Conservation (phyloP, 768 basidiomycete species). For the Amanita fuliginea region DNA sequence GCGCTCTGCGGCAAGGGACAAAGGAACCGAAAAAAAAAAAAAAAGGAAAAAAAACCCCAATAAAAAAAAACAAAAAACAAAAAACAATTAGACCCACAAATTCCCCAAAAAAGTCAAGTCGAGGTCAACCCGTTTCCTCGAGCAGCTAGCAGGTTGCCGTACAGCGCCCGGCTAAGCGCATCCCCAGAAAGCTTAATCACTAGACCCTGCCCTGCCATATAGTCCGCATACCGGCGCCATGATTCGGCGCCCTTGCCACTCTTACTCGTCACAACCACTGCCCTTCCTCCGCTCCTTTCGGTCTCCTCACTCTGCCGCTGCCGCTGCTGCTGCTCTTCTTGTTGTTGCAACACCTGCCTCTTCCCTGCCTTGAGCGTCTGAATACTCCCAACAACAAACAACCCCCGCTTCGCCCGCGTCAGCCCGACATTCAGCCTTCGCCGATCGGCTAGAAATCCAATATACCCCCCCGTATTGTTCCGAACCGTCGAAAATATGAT, state of each 20-base stretch:
- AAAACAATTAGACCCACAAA: too few species aligned
- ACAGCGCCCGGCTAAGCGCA: constrained; percentile 29
- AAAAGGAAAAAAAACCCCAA: too few species aligned
- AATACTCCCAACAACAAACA: constrained; percentile 72
- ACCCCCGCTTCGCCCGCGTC: constrained; percentile 78
- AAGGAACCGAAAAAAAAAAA: too few species aligned
- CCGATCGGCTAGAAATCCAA: constrained; percentile 85
- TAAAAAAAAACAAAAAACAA: too few species aligned
- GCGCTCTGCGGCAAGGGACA: too few species aligned
- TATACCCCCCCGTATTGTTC: constrained; percentile 63
- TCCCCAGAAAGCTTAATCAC: constrained; percentile 39
- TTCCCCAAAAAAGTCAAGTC: background rate
- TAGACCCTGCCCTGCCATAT: constrained; percentile 36
- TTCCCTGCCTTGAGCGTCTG: constrained; percentile 47
- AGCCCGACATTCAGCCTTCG: constrained; percentile 84
- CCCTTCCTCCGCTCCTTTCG: constrained; percentile 5
- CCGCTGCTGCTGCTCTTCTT: too few species aligned
- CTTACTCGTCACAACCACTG: constrained; percentile 10
- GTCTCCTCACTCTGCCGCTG: background rate
- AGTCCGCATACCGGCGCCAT: constrained; percentile 55
- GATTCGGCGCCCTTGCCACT: constrained; percentile 36
- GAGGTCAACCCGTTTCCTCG: constrained; percentile 1
- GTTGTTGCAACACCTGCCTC: background rate
- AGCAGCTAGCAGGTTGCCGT: constrained; percentile 23
- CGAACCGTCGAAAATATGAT: constrained; percentile 89